Percentiles rank a stretch among this genome's conserved stretches.
Conservation (phyloP, 208 protist species). For the Leishmania braziliensis region DNA sequence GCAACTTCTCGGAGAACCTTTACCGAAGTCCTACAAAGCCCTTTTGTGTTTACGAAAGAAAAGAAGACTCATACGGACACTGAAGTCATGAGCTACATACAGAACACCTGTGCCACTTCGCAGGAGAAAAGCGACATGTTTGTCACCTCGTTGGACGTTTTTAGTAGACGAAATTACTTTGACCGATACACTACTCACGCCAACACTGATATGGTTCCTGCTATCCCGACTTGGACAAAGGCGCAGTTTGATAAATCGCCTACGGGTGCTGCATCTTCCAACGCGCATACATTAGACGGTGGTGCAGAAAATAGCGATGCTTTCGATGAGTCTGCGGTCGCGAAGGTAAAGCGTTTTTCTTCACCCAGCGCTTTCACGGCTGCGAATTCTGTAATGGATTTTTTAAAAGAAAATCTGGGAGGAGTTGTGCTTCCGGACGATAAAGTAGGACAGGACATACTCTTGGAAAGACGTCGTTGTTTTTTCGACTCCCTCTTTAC, state of each 20-base stretch:
- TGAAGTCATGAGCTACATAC: not conserved
- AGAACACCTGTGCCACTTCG: not conserved
- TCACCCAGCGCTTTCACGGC: slow-evolving; percentile 7
- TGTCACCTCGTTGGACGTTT: slow-evolving; percentile 26
- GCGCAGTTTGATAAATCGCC: not conserved
- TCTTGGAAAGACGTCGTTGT: slow-evolving; percentile 14
- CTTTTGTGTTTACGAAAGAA: not conserved
- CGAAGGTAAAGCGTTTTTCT: slow-evolving; percentile 32
- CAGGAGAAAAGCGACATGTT: slow-evolving; percentile 17
- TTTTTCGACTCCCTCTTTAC: slow-evolving; percentile 42
- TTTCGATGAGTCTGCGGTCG: slow-evolving; percentile 9
- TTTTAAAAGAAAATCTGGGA: slow-evolving; percentile 27
- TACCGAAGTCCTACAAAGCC: not conserved
- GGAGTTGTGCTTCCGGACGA: not conserved
- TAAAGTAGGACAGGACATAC: not conserved
- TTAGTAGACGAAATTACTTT: slow-evolving; percentile 19
- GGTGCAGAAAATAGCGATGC: not conserved
- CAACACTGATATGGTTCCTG: not conserved
- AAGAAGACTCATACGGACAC: too few species aligned
- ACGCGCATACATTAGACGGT: not conserved
- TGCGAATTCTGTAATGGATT: slow-evolving; percentile 25
- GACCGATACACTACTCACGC: not conserved
- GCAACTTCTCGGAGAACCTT: not conserved
- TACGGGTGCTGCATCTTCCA: not conserved
- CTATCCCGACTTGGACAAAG: not conserved